These are phyloP conservation scores for Talaromyces sp. DNA, from an alignment of 2,329 filamentous ascomycete species.

Conservation along the genomic window DNA sequence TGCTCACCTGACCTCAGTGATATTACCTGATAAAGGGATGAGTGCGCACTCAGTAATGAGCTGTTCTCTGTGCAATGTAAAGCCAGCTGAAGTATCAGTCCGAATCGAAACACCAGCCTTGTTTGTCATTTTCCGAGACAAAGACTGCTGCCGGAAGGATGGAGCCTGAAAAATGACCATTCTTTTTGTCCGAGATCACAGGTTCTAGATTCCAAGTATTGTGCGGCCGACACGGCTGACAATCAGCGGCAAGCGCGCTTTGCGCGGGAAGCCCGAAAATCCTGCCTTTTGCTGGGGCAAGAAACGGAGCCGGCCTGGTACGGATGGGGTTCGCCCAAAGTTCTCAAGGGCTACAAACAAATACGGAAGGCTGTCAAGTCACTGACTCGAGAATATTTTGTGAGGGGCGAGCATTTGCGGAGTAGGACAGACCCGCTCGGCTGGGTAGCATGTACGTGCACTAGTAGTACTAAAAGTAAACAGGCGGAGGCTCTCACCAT, in stretches of 20 bases:
- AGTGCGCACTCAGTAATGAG: background rate
- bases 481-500: constrained; percentile 10
- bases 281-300: constrained; percentile 19
- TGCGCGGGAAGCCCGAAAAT: constrained; percentile 27
- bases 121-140: background rate
- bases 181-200: background rate
- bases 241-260: constrained; percentile 39
- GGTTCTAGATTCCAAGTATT: background rate
- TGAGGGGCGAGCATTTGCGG: constrained; percentile 12
- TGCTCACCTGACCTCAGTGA: constrained; percentile 14
- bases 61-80: background rate
- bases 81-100: constrained; percentile 1
- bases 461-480: background rate
- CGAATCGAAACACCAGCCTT: background rate
- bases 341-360: constrained; percentile 13
- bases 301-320: constrained; percentile 19
- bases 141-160: background rate
- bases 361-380: constrained; percentile 3
- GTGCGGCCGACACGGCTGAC: background rate
- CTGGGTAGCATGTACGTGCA: constrained; percentile 6
- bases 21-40: background rate
- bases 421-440: constrained; percentile 15
- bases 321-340: background rate
- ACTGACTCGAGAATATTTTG: constrained; percentile 6
- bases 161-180: background rate